These are phyloP conservation scores for Amauroascus verrucosus DNA, from an alignment of 2,329 filamentous ascomycete species.

Conservation along the genomic window DNA sequence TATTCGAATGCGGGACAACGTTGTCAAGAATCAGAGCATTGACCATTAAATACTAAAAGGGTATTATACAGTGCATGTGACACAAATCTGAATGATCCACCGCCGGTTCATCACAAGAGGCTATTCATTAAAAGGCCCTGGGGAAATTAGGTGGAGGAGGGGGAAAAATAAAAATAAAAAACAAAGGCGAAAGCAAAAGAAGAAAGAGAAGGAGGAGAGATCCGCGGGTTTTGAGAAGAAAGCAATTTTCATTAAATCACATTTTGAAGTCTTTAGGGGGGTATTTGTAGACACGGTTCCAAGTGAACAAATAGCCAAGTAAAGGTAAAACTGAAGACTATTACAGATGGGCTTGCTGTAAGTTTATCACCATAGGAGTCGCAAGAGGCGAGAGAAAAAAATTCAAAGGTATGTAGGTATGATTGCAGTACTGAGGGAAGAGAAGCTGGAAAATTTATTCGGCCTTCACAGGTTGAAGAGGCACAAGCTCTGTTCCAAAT, in stretches of 20 bases:
- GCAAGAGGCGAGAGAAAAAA: not conserved
- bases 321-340: not conserved
- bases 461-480: constrained; percentile 29
- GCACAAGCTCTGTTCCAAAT: constrained; percentile 73
- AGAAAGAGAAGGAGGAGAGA: too few species aligned
- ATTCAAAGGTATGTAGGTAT: not conserved
- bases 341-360: not conserved
- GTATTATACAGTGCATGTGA: too few species aligned
- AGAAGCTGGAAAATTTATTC: constrained; percentile 21
- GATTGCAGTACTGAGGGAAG: not conserved
- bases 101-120: not conserved
- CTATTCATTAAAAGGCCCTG: not conserved
- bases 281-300: not conserved
- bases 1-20: too few species aligned
- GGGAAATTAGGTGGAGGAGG: too few species aligned
- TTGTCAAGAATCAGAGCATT: too few species aligned
- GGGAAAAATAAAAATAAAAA: too few species aligned
- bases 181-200: too few species aligned
- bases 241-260: too few species aligned
- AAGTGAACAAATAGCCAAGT: not conserved
- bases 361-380: not conserved
- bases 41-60: too few species aligned
- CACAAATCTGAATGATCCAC: not conserved
- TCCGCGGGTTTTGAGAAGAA: too few species aligned
- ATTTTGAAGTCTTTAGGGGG: not conserved